Evolutionary conservation across 2,329 filamentous ascomycete species (phyloP).

Genomic region (Ascochyta fabae): DNA sequence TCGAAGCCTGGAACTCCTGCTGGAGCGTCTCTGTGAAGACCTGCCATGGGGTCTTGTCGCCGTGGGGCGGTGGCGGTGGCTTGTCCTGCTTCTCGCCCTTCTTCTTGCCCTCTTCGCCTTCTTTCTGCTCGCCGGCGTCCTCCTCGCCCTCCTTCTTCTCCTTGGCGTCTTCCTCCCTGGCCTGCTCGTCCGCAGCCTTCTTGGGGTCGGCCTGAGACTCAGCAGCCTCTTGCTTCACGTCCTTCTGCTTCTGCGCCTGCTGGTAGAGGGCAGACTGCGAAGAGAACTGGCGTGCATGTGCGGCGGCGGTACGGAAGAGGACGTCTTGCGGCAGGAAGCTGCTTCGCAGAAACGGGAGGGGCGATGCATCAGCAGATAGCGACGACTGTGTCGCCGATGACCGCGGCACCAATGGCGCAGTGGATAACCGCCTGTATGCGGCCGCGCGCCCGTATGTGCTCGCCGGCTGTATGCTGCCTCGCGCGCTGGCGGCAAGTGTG

Average conservation of each 20-base stretch:
- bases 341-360: conserved; percentile 51
- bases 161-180: conserved; percentile 53
- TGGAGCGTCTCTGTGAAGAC: conserved; percentile 98
- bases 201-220: conserved; percentile 44
- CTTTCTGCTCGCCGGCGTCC: conserved; percentile 55
- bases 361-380: conserved; percentile 26
- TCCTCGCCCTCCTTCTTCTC: conserved; percentile 54
- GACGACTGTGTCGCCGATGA: conserved; percentile 33
- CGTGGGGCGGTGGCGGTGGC: conserved; percentile 91
- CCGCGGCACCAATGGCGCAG: conserved; percentile 28
- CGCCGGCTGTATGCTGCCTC: conserved; percentile 46
- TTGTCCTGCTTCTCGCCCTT: conserved; percentile 69
- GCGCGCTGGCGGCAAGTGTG: conserved; percentile 51
- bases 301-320: conserved; percentile 52
- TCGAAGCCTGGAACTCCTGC: conserved; percentile 91
- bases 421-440: conserved; percentile 57
- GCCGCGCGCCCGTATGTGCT: conserved; percentile 53
- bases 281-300: conserved; percentile 53
- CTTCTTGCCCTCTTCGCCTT: conserved; percentile 53
- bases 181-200: conserved; percentile 46
- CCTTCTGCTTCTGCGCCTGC: conserved; percentile 45
- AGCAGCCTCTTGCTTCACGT: conserved; percentile 42
- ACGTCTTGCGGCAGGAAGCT: conserved; percentile 50
- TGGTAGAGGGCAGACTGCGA: conserved; percentile 46
- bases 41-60: conserved; percentile 98